Evolutionary conservation across 2,329 filamentous ascomycete genomes (phyloP).

Genomic region (Aspergillus fumigatus): DNA sequence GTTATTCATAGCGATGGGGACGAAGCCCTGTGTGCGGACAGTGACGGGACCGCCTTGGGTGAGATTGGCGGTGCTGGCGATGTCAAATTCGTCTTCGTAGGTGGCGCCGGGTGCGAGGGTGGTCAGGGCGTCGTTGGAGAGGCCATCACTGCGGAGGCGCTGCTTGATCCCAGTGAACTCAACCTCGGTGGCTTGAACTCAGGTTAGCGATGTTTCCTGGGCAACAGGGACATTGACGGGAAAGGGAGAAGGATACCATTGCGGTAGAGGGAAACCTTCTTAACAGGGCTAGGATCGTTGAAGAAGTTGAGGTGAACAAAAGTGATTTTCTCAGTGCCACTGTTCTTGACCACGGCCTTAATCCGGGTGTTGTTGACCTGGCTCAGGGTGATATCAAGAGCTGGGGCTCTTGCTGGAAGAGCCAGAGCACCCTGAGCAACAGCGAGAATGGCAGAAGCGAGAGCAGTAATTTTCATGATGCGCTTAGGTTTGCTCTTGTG

Average conservation of each 20-base stretch:
- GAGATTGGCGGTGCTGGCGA: constrained; percentile 39
- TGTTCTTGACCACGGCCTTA: constrained; percentile 35
- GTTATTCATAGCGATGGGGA: constrained; percentile 52
- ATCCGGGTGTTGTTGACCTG: constrained; percentile 29
- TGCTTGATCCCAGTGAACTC: constrained; percentile 31
- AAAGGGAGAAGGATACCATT: constrained; percentile 18
- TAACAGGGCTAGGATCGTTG: constrained; percentile 29
- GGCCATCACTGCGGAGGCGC: constrained; percentile 21
- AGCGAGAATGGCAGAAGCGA: constrained; percentile 19
- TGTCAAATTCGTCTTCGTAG: constrained; percentile 31
- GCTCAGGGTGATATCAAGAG: constrained; percentile 29
- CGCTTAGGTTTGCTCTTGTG: background rate
- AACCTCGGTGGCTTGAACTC: constrained; percentile 22
- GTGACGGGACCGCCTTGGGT: constrained; percentile 50
- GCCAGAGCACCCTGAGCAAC: constrained; percentile 16
- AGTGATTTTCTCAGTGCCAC: constrained; percentile 26
- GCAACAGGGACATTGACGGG: too few species aligned
- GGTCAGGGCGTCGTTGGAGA: constrained; percentile 28
- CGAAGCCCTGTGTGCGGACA: constrained; percentile 52
- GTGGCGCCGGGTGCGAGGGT: constrained; percentile 25
- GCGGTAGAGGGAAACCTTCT: constrained; percentile 32
- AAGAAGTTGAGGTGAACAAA: constrained; percentile 37
- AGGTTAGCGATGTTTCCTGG: constrained; percentile 5
- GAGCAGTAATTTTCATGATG: constrained; percentile 19
- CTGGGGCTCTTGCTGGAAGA: constrained; percentile 15